A percentile compares a stretch with the other conserved stretches of the same genome.
Evolutionary conservation across 768 basidiomycete species (phyloP).

Genomic region (Tephrocybe sp.): DNA sequence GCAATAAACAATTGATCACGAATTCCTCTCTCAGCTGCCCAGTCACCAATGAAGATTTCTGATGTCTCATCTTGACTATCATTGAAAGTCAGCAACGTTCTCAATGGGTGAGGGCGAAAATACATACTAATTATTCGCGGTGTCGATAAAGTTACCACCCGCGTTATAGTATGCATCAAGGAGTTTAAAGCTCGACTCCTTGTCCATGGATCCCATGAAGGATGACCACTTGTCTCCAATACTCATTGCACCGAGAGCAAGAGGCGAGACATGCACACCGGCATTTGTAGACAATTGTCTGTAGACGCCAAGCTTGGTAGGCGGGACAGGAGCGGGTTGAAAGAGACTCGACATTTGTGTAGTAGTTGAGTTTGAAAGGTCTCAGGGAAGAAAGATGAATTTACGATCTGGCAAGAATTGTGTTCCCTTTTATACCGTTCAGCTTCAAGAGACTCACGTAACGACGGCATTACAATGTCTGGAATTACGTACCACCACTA

Average conservation of each 20-base stretch:
- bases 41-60: conserved; percentile 47
- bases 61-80: conserved; percentile 35
- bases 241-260: conserved; percentile 47
- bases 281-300: conserved; percentile 37
- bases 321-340: conserved; percentile 19
- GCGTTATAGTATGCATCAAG: conserved; percentile 37
- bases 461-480: too few species aligned
- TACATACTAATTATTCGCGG: conserved; percentile 36
- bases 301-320: conserved; percentile 33
- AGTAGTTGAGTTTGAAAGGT: too few species aligned
- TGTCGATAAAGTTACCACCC: conserved; percentile 43
- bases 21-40: conserved; percentile 37
- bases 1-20: conserved; percentile 45
- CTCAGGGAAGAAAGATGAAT: too few species aligned
- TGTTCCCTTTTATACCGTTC: too few species aligned
- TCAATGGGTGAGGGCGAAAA: neutral
- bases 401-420: too few species aligned
- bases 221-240: conserved; percentile 36
- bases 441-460: too few species aligned
- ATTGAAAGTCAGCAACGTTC: neutral
- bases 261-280: conserved; percentile 47
- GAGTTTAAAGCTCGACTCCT: conserved; percentile 35
- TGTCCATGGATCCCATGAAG: conserved; percentile 29
- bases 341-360: neutral
- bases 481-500: too few species aligned